Base-by-base conservation (phyloP, 2,329 filamentous ascomycete species). In the Ascochyta lentis region DNA sequence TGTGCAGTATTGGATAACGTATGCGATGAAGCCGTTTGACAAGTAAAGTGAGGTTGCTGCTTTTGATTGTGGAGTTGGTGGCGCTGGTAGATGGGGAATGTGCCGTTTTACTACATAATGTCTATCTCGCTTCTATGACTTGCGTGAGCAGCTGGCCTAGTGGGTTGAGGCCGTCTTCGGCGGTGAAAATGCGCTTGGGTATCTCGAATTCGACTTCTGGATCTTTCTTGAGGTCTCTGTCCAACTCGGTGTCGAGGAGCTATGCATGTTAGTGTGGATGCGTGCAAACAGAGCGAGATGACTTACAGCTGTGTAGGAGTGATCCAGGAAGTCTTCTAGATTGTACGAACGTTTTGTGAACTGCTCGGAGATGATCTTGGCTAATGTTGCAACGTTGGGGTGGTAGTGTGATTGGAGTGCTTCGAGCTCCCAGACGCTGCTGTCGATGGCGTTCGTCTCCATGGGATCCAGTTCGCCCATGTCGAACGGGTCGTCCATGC, bases 301-400 rank as follows among this genome's bases (percentile, higher is more conserved):
- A 84, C 85, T 83, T 83, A 89, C 88, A 71, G 86, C 91, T 67
- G 82, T 85, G 76, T 98, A 99, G 0, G 91, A 94, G 74, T 98
- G 92, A 71, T 99, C 95, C 43, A 98, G 79, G 76, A 99, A 99
- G 72, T 99, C 95, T 72, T 99, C 95, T n/a, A 97, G 79, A 66
- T 92, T 95, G 77, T 98, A 99, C 3, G 89, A 84, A 64, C 92
- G 88, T 79, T 99, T 99, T 2, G 95, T 99, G 75, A 98, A 99
- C 74, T 98, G 95, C 77, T 98, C 92, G 2, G 91, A 91, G 54
- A 99, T 87, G 61, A 99, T 96, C 76, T 92, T 95, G 40, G 92
- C 89, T 64, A 99, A 87, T 3, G 93, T 95, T 0, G 94, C 93
- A 23, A 99, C 92, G 66, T 98, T 99, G 13, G 96, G 95, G 72